Percentiles rank a stretch among this genome's conserved stretches.
phyloP scores from a whole-genome alignment of 345 rosid genomes.

The Citrus sp. region DNA sequence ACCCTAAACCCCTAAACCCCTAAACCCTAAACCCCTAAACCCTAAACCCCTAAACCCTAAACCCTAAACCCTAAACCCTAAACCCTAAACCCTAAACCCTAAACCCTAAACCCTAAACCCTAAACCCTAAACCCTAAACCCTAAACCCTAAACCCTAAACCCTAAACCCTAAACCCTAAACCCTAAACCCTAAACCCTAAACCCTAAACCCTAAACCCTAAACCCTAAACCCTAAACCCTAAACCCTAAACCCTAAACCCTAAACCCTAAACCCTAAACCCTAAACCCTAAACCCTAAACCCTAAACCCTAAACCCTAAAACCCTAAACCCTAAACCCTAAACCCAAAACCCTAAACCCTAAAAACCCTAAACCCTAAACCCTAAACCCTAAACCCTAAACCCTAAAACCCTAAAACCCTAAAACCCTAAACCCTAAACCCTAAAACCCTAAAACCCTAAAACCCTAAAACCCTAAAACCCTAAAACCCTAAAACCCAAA shows the following conservation, averaged over 20 bases:
- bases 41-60: too few species aligned
- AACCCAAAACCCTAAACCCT: background rate
- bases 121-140: slow-evolving; percentile 22
- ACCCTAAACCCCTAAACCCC: background rate
- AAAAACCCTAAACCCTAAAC: slow-evolving; percentile 2
- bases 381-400: background rate
- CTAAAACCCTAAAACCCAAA: background rate
- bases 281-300: slow-evolving; percentile 7
- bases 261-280: background rate
- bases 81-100: slow-evolving; percentile 22
- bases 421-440: background rate
- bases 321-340: background rate
- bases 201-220: slow-evolving; percentile 2
- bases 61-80: slow-evolving; percentile 12
- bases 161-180: slow-evolving; percentile 26
- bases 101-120: slow-evolving; percentile 20
- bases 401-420: too few species aligned
- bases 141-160: slow-evolving; percentile 22
- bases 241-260: slow-evolving; percentile 6
- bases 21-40: too few species aligned
- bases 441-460: slow-evolving; percentile 5
- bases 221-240: slow-evolving; percentile 21
- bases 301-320: slow-evolving; percentile 5
- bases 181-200: slow-evolving; percentile 15
- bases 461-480: background rate